Percentiles rank a stretch among this genome's conserved stretches.
Evolutionary conservation across 495 filamentous ascomycete genomes (phyloP).

Genomic region (Trypethelium eluteriae): DNA sequence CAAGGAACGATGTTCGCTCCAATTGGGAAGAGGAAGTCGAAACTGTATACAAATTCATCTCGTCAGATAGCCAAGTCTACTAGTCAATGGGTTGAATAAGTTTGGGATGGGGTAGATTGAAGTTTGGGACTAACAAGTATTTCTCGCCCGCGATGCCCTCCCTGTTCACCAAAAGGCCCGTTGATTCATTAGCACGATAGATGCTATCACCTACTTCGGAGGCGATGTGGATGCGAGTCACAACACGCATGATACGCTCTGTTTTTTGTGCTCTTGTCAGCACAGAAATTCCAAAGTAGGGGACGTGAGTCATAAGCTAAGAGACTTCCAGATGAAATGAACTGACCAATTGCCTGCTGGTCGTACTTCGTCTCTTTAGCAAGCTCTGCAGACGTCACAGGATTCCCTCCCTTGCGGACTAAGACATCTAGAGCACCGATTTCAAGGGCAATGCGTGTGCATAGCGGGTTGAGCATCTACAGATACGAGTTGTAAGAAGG

Average conservation of each 20-base stretch:
- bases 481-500: not conserved
- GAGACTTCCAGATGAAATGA: not conserved
- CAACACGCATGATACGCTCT: slow-evolving; percentile 13
- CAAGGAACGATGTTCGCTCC: slow-evolving; percentile 2
- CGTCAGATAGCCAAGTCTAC: not conserved
- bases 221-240: slow-evolving; percentile 10
- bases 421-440: slow-evolving; percentile 10
- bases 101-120: too few species aligned
- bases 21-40: slow-evolving; percentile 12
- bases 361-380: not conserved
- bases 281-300: not conserved
- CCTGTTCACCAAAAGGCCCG: not conserved
- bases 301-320: not conserved
- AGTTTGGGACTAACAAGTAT: not conserved
- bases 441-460: slow-evolving; percentile 15
- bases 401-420: not conserved
- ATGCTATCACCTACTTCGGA: slow-evolving; percentile 3
- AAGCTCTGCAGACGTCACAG: slow-evolving; percentile 13
- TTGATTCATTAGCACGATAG: slow-evolving; percentile 14
- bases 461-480: slow-evolving; percentile 7
- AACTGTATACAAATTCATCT: not conserved
- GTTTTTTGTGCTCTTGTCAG: not conserved
- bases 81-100: too few species aligned
- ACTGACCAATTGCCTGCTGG: not conserved
- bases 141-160: slow-evolving; percentile 10